Evolutionary conservation across 768 basidiomycete genomes (phyloP).

Genomic region (Mycena filopes): DNA sequence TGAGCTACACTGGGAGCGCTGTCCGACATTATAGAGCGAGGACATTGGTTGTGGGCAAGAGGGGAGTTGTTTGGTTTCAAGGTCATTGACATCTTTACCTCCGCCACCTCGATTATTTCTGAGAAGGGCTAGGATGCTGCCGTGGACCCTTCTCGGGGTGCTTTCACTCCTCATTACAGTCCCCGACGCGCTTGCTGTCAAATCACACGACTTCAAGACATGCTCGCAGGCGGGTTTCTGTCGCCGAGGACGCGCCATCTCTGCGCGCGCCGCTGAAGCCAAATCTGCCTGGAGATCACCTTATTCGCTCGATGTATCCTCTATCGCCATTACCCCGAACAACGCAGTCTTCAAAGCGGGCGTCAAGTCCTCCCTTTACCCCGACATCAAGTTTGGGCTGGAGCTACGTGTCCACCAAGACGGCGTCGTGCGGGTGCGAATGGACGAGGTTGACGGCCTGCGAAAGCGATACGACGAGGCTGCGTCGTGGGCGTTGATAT

Average conservation of each 20-base stretch:
- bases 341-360: constrained; percentile 75
- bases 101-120: too few species aligned
- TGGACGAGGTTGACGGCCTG: constrained; percentile 88
- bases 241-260: constrained; percentile 83
- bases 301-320: constrained; percentile 75
- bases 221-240: constrained; percentile 97
- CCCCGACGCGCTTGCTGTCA: constrained; percentile 65
- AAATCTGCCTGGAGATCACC: constrained; percentile 81
- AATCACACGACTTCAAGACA: constrained; percentile 91
- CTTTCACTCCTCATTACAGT: constrained; percentile 46
- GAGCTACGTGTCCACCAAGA: constrained; percentile 87
- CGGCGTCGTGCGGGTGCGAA: constrained; percentile 89
- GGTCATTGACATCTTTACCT: too few species aligned
- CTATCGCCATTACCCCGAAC: constrained; percentile 61
- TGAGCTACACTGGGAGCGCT: background rate
- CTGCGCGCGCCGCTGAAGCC: constrained; percentile 72
- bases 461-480: constrained; percentile 93
- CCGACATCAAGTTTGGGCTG: constrained; percentile 82
- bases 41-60: background rate
- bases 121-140: constrained; percentile 27
- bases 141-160: constrained; percentile 45
- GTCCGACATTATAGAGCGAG: background rate
- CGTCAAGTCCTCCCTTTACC: constrained; percentile 87
- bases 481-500: constrained; percentile 85
- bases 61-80: background rate